These are phyloP conservation scores for Coprinopsis strossmayeri DNA, from an alignment of 768 basidiomycete species.

Conservation along the genomic window DNA sequence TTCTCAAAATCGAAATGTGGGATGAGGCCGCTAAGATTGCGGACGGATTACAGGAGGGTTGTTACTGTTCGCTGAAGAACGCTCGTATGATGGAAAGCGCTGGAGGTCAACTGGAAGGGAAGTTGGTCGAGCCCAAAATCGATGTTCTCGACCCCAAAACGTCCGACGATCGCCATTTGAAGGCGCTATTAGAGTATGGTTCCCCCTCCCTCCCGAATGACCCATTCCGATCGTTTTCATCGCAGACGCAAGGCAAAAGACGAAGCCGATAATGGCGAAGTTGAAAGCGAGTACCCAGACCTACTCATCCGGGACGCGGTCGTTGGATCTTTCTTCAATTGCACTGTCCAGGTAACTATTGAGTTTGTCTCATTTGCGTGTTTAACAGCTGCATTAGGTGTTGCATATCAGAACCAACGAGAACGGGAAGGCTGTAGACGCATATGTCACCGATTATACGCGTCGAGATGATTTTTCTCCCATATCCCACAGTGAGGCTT, in stretches of 20 bases:
- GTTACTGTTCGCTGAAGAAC: constrained; percentile 48
- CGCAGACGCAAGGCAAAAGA: constrained; percentile 17
- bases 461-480: constrained; percentile 25
- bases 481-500: constrained; percentile 30
- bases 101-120: constrained; percentile 45
- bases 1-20: constrained; percentile 58
- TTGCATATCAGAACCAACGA: constrained; percentile 32
- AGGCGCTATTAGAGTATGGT: constrained; percentile 44
- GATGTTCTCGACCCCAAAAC: constrained; percentile 33
- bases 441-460: constrained; percentile 68
- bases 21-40: constrained; percentile 32
- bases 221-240: not conserved
- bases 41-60: constrained; percentile 14
- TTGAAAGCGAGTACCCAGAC: constrained; percentile 25
- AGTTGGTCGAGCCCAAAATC: constrained; percentile 41
- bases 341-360: constrained; percentile 47
- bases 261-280: constrained; percentile 20
- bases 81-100: constrained; percentile 33
- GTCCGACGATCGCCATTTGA: constrained; percentile 29
- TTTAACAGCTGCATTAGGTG: constrained; percentile 28
- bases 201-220: not conserved
- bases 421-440: constrained; percentile 23
- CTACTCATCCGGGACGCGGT: constrained; percentile 39
- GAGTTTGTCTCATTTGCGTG: constrained; percentile 2
- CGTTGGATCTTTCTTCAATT: constrained; percentile 41